Conservation (phyloP, 441 rosid genomes). For the Gossypium davidsonii region DNA sequence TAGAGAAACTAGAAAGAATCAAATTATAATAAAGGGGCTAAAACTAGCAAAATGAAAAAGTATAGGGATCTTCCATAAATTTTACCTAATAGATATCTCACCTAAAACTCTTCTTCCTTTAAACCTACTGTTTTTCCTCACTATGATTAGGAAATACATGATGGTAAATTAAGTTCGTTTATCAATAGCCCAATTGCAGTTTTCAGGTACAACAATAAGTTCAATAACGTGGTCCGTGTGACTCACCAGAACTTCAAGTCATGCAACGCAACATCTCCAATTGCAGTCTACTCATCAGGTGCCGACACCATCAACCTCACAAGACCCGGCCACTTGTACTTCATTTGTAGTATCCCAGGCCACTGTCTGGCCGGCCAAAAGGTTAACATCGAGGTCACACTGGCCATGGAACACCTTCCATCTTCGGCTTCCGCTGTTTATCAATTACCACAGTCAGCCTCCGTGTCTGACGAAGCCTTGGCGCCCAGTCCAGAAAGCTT, state of each 20-base stretch:
- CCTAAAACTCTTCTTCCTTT: neutral
- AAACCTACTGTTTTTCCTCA: neutral
- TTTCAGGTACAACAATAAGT: conserved; percentile 11
- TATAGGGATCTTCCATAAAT: no score
- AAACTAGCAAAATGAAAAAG: no score
- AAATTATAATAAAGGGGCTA: neutral
- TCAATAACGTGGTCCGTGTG: conserved; percentile 19
- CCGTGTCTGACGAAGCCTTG: neutral
- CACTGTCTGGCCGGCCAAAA: conserved; percentile 12
- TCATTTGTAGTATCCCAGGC: conserved; percentile 16
- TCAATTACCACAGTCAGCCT: neutral
- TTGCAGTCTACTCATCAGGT: conserved; percentile 11
- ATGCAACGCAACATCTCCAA: conserved; percentile 17
- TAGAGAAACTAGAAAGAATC: no score
- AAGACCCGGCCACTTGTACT: conserved; percentile 9
- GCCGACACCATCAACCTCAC: conserved; percentile 8
- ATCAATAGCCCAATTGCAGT: conserved; percentile 7
- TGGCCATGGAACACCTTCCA: neutral
- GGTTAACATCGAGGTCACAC: conserved; percentile 6
- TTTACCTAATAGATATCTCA: neutral
- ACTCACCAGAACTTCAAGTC: neutral
- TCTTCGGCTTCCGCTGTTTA: neutral
- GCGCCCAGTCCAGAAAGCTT: neutral
- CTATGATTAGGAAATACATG: no score
- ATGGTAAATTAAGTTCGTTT: neutral